Evolutionary conservation across 345 rosid genomes (phyloP), one percentile per base, ranked within the genome.

Genomic region (Adansonia digitata): DNA sequence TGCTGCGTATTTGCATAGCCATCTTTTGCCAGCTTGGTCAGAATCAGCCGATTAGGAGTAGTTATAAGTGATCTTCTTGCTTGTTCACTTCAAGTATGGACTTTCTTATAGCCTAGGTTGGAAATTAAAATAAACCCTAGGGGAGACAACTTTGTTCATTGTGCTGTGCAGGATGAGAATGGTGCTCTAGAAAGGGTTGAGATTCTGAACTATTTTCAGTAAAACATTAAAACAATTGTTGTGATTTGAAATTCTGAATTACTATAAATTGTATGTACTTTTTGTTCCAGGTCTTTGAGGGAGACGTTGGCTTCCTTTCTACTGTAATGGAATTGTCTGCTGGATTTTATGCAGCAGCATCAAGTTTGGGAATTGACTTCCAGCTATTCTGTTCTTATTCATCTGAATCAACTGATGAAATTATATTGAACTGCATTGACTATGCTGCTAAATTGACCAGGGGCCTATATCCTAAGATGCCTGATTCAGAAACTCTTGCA

Each of bases 261-360:
- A 9, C 39, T 26, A 37, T 10, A 52, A 65, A 5, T 65, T 75
- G 2, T 52, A 7, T 8, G 31, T 27, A 48, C 29, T 75, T 75
- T 74, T 39, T 67, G 69, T 74, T 72, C 13, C 83, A 87, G 94
- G 85, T 88, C 34, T 90, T 90, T 79, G 94, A 88, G 78, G 94
- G 94, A 53, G 94, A 81, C 66, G 74, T 29, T 62, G 72, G 77
- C 84, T 88, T 87, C 80, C 82, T 90, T 65, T 77, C 91, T 31
- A 79, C 85, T 22, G 84, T 86, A 61, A 85, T 90, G 87, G 92
- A 88, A 78, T 90, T 85, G 74, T 90, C 97, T 53, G 90, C 91
- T 85, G 94, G 85, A 81, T 87, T 95, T 37, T 93, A 92, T 81
- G 97, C 97, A 1, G 97, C 91, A 62, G 97, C 99, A 76, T 94